Evolutionary conservation across 495 filamentous ascomycete genomes (phyloP).

Genomic region (Hypoxylon crocopeplum): DNA sequence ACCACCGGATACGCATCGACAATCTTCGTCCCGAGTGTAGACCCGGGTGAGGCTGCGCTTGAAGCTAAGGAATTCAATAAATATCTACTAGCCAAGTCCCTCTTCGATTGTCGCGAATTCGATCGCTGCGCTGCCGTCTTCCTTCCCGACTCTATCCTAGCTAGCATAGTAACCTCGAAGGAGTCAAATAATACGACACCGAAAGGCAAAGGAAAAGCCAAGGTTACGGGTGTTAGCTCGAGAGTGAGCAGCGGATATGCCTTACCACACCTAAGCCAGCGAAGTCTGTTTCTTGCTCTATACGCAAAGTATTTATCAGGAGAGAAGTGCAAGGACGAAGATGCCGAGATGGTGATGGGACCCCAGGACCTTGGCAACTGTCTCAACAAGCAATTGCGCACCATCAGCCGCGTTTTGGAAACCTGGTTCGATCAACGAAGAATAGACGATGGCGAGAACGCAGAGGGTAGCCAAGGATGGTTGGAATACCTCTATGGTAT

Average conservation of each 20-base stretch:
- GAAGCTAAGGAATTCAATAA: slow-evolving; percentile 81
- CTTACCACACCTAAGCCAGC: slow-evolving; percentile 71
- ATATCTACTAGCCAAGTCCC: slow-evolving; percentile 91
- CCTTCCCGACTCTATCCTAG: slow-evolving; percentile 73
- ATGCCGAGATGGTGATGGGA: slow-evolving; percentile 96
- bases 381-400: slow-evolving; percentile 80
- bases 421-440: slow-evolving; percentile 73
- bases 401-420: slow-evolving; percentile 76
- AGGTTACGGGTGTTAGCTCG: slow-evolving; percentile 44
- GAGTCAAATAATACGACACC: slow-evolving; percentile 50
- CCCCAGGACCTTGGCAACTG: slow-evolving; percentile 86
- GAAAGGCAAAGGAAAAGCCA: slow-evolving; percentile 58
- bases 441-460: slow-evolving; percentile 62
- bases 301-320: slow-evolving; percentile 93
- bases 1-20: slow-evolving; percentile 48
- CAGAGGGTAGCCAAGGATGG: slow-evolving; percentile 78
- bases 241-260: slow-evolving; percentile 29
- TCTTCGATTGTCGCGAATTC: slow-evolving; percentile 95
- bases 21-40: slow-evolving; percentile 56
- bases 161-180: slow-evolving; percentile 62
- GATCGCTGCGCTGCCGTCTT: slow-evolving; percentile 94
- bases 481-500: slow-evolving; percentile 96
- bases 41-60: slow-evolving; percentile 72
- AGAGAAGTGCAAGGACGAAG: slow-evolving; percentile 95
- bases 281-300: slow-evolving; percentile 87